Evolutionary conservation across 1,284 basidiomycete genomes (phyloP), one percentile per base, ranked within the genome.

Genomic region (Butyriboletus appendiculatus): DNA sequence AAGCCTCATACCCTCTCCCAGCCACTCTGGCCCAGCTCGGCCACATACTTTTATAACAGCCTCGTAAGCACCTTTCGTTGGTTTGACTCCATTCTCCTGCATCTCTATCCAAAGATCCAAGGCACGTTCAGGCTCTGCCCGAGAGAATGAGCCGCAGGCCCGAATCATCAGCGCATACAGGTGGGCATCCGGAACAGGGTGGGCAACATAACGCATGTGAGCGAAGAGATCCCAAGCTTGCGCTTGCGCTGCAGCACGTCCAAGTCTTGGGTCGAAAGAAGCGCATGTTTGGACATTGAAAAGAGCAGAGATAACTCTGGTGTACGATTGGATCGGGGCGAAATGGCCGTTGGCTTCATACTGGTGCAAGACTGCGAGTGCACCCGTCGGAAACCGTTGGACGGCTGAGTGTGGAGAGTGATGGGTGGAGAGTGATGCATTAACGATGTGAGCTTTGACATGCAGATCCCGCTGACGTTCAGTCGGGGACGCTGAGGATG

Each of bases 121-220:
- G 0, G 96, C 96, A 38, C 93, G 86, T 67, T 97, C 94, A 0
- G 94, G 91, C 62, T 96, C 90, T 2, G 88, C 83, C 34, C 74
- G 67, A 11, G 74, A 67, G 15, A 73, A 70, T 9, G 80, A 76
- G 0, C 88, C 89, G 61, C 96, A 98, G 0, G 92, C 90, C 1
- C 82, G 80, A 62, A 99, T 95, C 93, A 99, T 97, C 26, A 85
- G 70, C 0, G 87, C 82, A 71, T 96, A 99, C 6, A 96, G 73
- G 16, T 80, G 72, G 3, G 79, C 77, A 57, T 91, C 86, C 0
- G 96, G 95, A 3, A 77, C 74, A 0, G 94, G 86, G 66, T 99
- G 94, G 0, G 96, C 93, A 7, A 91, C 88, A 50, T 98, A 92
- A 49, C 97, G 92, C 92, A 98, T 97, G 69, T 98, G 95, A 3